Evolutionary conservation across 345 rosid genomes (phyloP).

Genomic region (Aethionema arabicum): DNA sequence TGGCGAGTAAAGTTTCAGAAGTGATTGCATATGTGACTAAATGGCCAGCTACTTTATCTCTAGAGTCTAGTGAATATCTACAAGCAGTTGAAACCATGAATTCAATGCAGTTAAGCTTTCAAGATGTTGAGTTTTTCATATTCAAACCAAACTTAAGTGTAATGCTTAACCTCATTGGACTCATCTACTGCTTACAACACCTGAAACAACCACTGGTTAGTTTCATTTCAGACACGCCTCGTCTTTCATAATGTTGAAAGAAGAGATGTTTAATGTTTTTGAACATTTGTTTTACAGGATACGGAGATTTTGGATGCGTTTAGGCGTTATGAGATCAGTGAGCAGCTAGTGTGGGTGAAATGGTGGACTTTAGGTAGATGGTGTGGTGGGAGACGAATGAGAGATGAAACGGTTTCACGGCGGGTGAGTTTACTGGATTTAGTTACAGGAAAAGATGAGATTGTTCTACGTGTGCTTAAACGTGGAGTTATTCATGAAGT

Average conservation of each 20-base stretch:
- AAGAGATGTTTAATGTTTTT: background rate
- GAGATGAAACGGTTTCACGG: slow-evolving; percentile 60
- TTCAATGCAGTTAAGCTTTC: slow-evolving; percentile 29
- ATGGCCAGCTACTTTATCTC: slow-evolving; percentile 23
- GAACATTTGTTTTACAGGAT: slow-evolving; percentile 31
- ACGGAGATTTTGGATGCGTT: slow-evolving; percentile 44
- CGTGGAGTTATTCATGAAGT: slow-evolving; percentile 75
- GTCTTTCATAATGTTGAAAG: background rate
- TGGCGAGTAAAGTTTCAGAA: slow-evolving; percentile 23
- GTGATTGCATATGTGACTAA: slow-evolving; percentile 23
- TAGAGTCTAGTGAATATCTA: slow-evolving; percentile 26
- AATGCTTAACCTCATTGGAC: slow-evolving; percentile 31
- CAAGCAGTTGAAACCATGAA: slow-evolving; percentile 31
- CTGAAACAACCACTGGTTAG: slow-evolving; percentile 21
- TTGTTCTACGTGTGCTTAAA: slow-evolving; percentile 52
- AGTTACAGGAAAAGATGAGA: slow-evolving; percentile 41
- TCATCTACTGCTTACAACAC: slow-evolving; percentile 33
- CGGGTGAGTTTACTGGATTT: slow-evolving; percentile 50
- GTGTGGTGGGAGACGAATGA: slow-evolving; percentile 62
- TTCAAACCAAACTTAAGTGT: slow-evolving; percentile 35
- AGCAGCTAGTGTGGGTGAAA: slow-evolving; percentile 52
- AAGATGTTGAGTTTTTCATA: slow-evolving; percentile 35
- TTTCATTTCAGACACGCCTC: background rate
- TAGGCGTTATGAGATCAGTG: slow-evolving; percentile 44
- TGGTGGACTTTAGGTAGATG: slow-evolving; percentile 80